phyloP scores from a whole-genome alignment of 352 stramenopile species.

The Phytophthora europaea region DNA sequence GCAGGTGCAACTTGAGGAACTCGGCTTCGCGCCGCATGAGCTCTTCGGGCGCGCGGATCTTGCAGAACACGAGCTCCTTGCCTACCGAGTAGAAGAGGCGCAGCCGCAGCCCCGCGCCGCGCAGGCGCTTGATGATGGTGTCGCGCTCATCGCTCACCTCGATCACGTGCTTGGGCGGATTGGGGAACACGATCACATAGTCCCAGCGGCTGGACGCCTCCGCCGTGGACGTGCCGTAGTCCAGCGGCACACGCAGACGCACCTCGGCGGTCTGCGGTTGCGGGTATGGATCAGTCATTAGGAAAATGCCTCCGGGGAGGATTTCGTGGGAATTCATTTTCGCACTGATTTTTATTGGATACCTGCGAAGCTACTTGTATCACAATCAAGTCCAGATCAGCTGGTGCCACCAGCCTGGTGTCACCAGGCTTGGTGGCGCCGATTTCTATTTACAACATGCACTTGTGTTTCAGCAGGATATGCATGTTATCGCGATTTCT shows the following conservation, averaged over 20 bases:
- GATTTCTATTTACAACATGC: too few relatives aligned
- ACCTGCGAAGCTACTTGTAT: neutral
- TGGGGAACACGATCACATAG: slow-evolving; percentile 89
- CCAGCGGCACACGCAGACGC: slow-evolving; percentile 45
- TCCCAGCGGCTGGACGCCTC: slow-evolving; percentile 68
- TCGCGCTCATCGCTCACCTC: slow-evolving; percentile 75
- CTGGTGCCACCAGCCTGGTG: neutral
- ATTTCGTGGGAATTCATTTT: slow-evolving; percentile 17
- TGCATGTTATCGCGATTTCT: too few relatives aligned
- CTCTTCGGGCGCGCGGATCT: slow-evolving; percentile 82
- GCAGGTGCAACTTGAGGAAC: slow-evolving; percentile 78
- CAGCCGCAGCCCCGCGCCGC: slow-evolving; percentile 67
- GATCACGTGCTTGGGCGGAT: slow-evolving; percentile 70
- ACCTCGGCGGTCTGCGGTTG: slow-evolving; percentile 48
- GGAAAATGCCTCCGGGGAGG: neutral
- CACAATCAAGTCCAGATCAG: neutral
- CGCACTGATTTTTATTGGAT: slow-evolving; percentile 8
- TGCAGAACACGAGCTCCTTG: slow-evolving; percentile 82
- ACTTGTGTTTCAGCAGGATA: too few relatives aligned
- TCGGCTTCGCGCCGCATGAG: slow-evolving; percentile 79
- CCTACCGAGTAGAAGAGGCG: slow-evolving; percentile 81
- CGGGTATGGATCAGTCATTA: slow-evolving; percentile 45
- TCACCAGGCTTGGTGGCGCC: too few relatives aligned
- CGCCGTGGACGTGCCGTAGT: slow-evolving; percentile 57
- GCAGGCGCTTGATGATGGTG: slow-evolving; percentile 81